phyloP scores from a whole-genome alignment of 2,329 filamentous ascomycete species.

The Sporothrix dimorphospora region DNA sequence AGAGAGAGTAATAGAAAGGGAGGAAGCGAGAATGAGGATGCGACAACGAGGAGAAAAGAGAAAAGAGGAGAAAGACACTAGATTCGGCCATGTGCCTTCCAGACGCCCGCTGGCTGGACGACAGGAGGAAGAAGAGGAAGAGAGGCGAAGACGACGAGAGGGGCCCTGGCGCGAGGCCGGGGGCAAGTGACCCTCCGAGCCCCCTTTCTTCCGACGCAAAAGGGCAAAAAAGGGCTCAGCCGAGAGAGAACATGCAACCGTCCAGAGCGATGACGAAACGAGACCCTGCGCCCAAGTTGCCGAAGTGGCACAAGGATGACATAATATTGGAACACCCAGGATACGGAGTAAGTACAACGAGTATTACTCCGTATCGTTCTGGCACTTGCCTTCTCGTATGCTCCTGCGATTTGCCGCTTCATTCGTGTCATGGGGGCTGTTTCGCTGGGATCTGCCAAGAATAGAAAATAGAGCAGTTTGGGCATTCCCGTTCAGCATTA shows the following conservation, averaged over 20 bases:
- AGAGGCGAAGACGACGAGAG: background rate
- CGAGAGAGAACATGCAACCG: background rate
- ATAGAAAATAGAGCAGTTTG: no score
- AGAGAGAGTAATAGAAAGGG: no score
- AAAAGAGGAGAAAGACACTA: background rate
- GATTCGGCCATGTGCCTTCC: background rate
- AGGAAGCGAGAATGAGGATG: background rate
- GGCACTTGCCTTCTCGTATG: background rate
- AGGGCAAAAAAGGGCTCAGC: background rate
- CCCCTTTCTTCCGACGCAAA: background rate
- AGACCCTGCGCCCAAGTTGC: background rate
- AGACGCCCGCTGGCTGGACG: slow-evolving; percentile 5
- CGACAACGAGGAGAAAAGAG: background rate
- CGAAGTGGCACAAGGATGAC: background rate
- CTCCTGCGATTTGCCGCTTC: background rate
- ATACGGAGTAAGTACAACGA: no score
- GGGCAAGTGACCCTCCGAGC: background rate
- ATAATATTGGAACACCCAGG: slow-evolving; percentile 6
- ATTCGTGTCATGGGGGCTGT: background rate
- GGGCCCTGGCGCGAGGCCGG: background rate
- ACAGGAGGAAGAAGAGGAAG: background rate
- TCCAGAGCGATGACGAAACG: slow-evolving; percentile 14
- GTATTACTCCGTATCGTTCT: no score
- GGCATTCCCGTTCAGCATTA: background rate
- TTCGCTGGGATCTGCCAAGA: background rate